Base-by-base conservation (phyloP, 2,329 filamentous ascomycete species). In the Scedosporium dehoogii region DNA sequence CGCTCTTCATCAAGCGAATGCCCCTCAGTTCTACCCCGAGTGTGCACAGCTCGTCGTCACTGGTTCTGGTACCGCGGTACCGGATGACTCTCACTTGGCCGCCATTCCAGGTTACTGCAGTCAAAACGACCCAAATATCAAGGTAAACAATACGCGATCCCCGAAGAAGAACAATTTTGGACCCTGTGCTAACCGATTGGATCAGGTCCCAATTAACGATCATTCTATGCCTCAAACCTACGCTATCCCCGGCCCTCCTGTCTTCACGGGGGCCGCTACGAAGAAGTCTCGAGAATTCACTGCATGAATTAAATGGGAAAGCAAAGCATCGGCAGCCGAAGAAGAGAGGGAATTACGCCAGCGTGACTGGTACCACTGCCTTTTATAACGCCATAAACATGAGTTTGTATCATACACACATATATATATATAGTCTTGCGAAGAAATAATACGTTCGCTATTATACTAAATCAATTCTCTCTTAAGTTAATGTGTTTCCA, bases 11-110 rank as follows among this genome's bases (percentile, higher is more conserved):
- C 76, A 77, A 66, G 76, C 79, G 38, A 71, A 72, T 2, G 70
- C 73, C 25, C 78, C 79, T 59, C 79, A 81, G 72, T 81, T 81
- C 72, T 83, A 83, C 73, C 80, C 81, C 63, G 77, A 80, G 66
- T 83, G 85, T 71, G 75, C 85, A 67, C 86, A 88, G 76, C 69
- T 88, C 65, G 77, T 84, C 69, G 74, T 87, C 65, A 81, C 79
- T 41, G 82, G 83, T 60, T 73, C 74, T 51, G 82, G 69, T 18
- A 64, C 62, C 29, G 65, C 65, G 25, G 65, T 64, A 56, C 64
- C 64, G 25, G 29, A 65, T 64, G 75, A 74, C 3, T 64, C 74
- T 1, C 75, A 79, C 69, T 74, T 79, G 64, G 66, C 70, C 2
- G 74, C 72, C 1, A 70, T 71, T 61, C 42, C 66, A 6, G 74